Base-by-base conservation (phyloP, 257 asterid genomes). In the Lavandula angustifolia region DNA sequence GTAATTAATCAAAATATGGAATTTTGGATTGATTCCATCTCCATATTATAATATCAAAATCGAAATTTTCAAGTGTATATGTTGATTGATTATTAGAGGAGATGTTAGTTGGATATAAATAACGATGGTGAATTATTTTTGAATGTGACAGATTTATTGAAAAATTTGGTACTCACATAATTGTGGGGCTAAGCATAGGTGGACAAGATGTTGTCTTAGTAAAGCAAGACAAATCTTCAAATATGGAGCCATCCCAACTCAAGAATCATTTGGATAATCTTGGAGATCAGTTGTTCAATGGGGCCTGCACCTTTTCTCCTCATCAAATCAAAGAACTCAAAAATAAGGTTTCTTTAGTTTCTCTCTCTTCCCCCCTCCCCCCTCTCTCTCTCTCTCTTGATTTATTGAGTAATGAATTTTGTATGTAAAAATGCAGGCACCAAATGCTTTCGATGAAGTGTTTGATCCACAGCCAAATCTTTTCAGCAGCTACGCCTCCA, bases 131-230 rank as follows among this genome's bases (percentile, higher is more conserved):
- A 53, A 48, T 65, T 62, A 35, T 27, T 71, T 40, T 62, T 5
- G 53, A 37, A 58, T 56, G 69, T 71, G 84, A 74, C 94, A 92
- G 99, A 71, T 92, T 89, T 78, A 92, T 92, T 13, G 94, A 89
- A 74, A 92, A 82, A 77, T 87, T 87, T 71, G 99, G 99, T 7
- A 92, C 99, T 6, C 99, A 92, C 69, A 80, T 92, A 50, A 80
- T 92, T 6, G 97, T 92, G 76, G 99, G 97, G 70, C 68, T 92
- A 60, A 80, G 96, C 74, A 44, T 92, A 9, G 99, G 99, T 9
- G 99, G 99, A n/a, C 85, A 85, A 60, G 99, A 92, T 41, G 88
- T 84, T 72, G 84, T 89, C 3, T 65, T 82, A 32, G 88, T 87
- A 17, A 89, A 92, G 80, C 97, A 89, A 78, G 87, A 86, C 49